Evolutionary conservation across 192 early-diverging fungal genomes (phyloP), one percentile per base, ranked within the genome.

Genomic region (Mortierella hygrophila): DNA sequence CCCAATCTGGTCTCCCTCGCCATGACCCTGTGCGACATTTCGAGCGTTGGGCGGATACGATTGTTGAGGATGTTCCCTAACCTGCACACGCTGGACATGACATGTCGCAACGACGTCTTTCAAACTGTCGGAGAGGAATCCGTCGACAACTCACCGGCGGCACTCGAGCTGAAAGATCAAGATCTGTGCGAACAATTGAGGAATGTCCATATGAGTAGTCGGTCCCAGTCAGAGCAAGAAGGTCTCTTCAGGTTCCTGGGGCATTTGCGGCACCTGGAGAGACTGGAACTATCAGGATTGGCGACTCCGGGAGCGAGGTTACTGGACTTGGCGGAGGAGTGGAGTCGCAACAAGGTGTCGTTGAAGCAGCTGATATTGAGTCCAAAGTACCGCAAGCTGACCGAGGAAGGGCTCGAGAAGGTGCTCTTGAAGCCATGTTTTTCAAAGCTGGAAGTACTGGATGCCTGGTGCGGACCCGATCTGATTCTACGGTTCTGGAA

Each of bases 51-150:
- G 6, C 82, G 52, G 29, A 44, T 49, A 21, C 52, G 76, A 21
- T 16, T 83, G 13, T 41, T 83, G 29, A 77, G 72, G 46, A 77
- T 78, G 76, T 78, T 72, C 55, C 82, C 82, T 3, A 78, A 69
- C 18, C 41, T 83, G 2, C n/a, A 29, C 44, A 54, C 54, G 20
- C 60, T 83, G 9, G 46, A 65, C 20, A 29, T 83, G 44, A 21
- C 52, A 0, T 72, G 74, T 47, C 44, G 71, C 23, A 47, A 83
- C 49, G 49, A 70, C 2, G 32, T 78, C 11, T 83, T 83, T 74
- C 46, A 78, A 6, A 20, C 41, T 6, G 46, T 21, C 38, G 38
- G 37, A 0, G 44, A 46, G 10, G 46, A 65, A 15, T 35, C 60
- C 16, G 49, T 20, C 18, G 16, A 16, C 18, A 52, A 18, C 18